These are phyloP conservation scores for Periconia sp. DNA, from an alignment of 2,329 filamentous ascomycete genomes.

Conservation along the genomic window DNA sequence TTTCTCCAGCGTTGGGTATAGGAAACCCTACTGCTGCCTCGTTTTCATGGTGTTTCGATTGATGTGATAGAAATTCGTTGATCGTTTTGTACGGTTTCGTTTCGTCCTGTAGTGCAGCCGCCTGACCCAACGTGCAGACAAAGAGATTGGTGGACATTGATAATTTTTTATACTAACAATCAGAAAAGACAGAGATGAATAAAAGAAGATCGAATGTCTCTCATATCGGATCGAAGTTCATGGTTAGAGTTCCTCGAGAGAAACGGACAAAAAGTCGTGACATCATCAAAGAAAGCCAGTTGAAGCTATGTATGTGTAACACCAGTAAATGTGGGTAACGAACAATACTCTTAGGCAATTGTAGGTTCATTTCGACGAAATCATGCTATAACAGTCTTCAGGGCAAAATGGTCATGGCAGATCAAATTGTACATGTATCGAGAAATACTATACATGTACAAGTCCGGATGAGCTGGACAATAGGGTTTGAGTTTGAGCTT, in stretches of 20 bases:
- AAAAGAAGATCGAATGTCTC: background rate
- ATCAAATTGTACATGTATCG: no score
- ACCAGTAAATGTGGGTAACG: no score
- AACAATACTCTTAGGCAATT: no score
- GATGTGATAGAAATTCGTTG: constrained; percentile 53
- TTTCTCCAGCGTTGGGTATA: constrained; percentile 18
- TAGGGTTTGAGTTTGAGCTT: no score
- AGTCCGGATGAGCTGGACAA: no score
- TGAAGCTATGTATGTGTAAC: no score
- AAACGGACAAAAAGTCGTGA: constrained; percentile 22
- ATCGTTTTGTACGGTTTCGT: constrained; percentile 49
- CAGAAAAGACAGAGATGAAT: background rate
- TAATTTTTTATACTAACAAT: background rate
- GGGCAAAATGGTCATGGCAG: no score
- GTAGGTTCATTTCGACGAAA: no score
- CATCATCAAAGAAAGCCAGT: constrained; percentile 23
- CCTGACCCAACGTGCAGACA: constrained; percentile 62
- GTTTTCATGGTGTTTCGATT: constrained; percentile 44
- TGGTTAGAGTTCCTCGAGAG: background rate
- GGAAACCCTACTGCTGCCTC: constrained; percentile 56
- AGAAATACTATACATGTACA: no score
- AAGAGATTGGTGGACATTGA: constrained; percentile 55
- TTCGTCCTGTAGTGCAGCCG: constrained; percentile 41
- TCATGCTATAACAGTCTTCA: no score
- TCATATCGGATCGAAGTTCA: background rate